These are phyloP conservation scores for Extremus antarcticus DNA, from an alignment of 495 filamentous ascomycete genomes.

Conservation along the genomic window DNA sequence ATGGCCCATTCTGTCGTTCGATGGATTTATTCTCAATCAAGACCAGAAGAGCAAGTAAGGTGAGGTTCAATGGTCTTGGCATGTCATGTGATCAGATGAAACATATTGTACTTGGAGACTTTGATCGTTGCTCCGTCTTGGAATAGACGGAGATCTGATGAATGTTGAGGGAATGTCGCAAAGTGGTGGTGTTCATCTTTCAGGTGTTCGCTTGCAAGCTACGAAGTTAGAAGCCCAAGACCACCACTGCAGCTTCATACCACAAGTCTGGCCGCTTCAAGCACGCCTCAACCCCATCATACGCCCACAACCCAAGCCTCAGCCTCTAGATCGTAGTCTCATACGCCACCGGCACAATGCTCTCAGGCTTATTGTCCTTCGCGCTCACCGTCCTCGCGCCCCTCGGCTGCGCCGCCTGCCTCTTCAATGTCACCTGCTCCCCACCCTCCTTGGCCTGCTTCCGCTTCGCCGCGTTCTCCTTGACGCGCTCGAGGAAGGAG, in stretches of 20 bases:
- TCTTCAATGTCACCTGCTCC: constrained; percentile 77
- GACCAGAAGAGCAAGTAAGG: background rate
- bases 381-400: constrained; percentile 64
- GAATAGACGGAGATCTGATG: no score
- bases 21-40: no score
- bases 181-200: background rate
- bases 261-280: background rate
- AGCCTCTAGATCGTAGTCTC: constrained; percentile 87
- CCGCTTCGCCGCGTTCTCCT: constrained; percentile 87
- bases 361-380: constrained; percentile 77
- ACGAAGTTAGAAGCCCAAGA: background rate
- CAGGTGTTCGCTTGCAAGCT: constrained; percentile 3
- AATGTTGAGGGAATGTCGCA: no score
- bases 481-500: constrained; percentile 91
- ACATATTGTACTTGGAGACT: no score
- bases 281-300: background rate
- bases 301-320: constrained; percentile 3
- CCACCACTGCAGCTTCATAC: background rate
- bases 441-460: constrained; percentile 84
- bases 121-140: no score
- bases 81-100: constrained; percentile 1
- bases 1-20: no score
- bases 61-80: background rate
- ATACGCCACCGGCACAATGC: constrained; percentile 80
- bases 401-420: constrained; percentile 70